Conservation (phyloP, 148 eudicot genomes). For the Beta vulgaris region DNA sequence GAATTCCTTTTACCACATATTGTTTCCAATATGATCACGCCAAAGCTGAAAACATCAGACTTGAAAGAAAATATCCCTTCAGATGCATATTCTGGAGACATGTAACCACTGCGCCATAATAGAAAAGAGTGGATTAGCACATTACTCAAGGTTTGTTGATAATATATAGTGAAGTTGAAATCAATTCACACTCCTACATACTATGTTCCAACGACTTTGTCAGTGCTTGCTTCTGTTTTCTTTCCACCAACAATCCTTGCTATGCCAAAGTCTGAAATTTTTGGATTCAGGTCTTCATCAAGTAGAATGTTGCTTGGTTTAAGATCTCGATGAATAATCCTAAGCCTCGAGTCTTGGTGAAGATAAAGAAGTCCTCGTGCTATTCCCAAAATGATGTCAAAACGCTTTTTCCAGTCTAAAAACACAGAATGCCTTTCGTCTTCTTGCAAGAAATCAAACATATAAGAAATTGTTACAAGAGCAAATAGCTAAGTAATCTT, state of each 20-base stretch:
- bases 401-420: constrained; percentile 38
- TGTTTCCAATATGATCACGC: constrained; percentile 28
- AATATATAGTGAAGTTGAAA: not conserved
- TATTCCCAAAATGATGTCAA: constrained; percentile 36
- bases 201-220: constrained; percentile 27
- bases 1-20: constrained; percentile 31
- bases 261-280: constrained; percentile 33
- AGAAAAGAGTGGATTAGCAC: not conserved
- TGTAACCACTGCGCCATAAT: constrained; percentile 26
- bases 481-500: too few relatives aligned
- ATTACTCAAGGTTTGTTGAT: not conserved
- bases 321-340: constrained; percentile 32
- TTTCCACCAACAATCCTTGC: constrained; percentile 30
- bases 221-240: constrained; percentile 27
- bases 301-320: constrained; percentile 35
- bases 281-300: constrained; percentile 29
- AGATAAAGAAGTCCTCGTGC: constrained; percentile 36
- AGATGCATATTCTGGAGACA: constrained; percentile 32
- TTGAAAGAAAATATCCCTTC: constrained; percentile 30
- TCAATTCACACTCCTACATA: not conserved
- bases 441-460: constrained; percentile 2
- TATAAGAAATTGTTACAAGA: too few relatives aligned
- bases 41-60: constrained; percentile 32
- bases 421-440: constrained; percentile 15
- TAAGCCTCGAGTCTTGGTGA: constrained; percentile 34